Conservation (phyloP, 352 stramenopile species). For the Pythium oligandrum region DNA sequence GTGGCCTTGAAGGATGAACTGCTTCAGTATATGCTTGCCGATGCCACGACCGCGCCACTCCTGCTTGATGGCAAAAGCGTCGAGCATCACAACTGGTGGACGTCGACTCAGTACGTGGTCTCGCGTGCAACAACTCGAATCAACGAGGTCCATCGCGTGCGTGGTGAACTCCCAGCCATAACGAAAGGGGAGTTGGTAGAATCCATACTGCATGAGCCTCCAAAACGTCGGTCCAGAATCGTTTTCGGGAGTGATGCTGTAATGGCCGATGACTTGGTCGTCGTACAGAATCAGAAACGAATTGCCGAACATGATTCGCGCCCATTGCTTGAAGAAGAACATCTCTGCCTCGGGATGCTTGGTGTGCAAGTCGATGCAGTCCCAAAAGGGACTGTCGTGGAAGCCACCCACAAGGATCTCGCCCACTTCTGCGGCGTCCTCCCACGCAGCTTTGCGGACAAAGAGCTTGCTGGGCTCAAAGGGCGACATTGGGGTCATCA, state of each 20-base stretch:
- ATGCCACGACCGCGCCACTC: conserved; percentile 8
- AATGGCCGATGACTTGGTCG: conserved; percentile 4
- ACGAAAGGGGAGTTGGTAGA: conserved; percentile 3
- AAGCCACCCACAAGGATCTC: conserved; percentile 10
- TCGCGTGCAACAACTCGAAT: neutral
- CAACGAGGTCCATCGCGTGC: conserved; percentile 2
- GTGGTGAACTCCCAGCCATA: conserved; percentile 10
- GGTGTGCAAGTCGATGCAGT: conserved; percentile 5
- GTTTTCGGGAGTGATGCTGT: conserved; percentile 2
- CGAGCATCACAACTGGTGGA: conserved; percentile 8
- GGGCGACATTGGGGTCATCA: no score
- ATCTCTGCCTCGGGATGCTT: neutral
- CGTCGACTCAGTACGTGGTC: neutral
- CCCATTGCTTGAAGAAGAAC: conserved; percentile 1
- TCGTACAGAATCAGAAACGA: conserved; percentile 7
- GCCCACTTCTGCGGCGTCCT: conserved; percentile 4
- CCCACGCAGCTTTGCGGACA: conserved; percentile 7
- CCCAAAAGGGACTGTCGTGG: conserved; percentile 6
- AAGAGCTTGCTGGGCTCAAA: conserved; percentile 5
- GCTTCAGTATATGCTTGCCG: conserved; percentile 1
- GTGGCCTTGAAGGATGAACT: conserved; percentile 1
- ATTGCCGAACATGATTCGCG: neutral
- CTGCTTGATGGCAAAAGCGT: conserved; percentile 4
- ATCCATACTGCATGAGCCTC: neutral
- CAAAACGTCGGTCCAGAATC: neutral